Evolutionary conservation across 192 early-diverging fungal genomes (phyloP), one percentile per base, ranked within the genome.

Genomic region (Chytriomyces sp.): DNA sequence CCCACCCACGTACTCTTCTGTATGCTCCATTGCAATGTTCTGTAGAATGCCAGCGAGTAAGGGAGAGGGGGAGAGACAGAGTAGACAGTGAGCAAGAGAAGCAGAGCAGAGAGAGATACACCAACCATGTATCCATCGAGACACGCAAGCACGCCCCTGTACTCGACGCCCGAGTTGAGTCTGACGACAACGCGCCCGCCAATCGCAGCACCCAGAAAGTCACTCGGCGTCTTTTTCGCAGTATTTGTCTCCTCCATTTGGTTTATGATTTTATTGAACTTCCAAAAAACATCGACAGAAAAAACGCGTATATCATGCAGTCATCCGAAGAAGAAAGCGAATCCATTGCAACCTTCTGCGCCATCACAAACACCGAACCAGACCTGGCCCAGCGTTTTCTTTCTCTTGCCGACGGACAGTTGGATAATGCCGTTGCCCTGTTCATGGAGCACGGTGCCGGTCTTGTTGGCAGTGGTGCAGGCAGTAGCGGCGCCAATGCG

Each of bases 21-120:
- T 97, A 69, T 96, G 89, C 84, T 97, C 97, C 80, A 99, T 72
- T 11, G 95, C 97, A 86, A 99, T 97, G 84, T 99, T 99, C 96
- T 83, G 28, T 35, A 35, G 0, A 0, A 57, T 57, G 53, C 20
- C 13, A 20, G 20, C 3, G 53, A 20, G 53, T 20, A 20, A 18
- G 53, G 53, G 53, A 18, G 53, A 11, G 53, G 1, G 53, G 3
- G 53, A 20, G 0, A 3, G 20, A 20, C 20, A 18, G 53, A 20
- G 1, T 3, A 20, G 20, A 18, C 13, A 57, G 53, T 57, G 53
- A 57, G 13, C 0, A 57, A 3, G 3, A 18, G 53, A 20, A 18
- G 50, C 8, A 53, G 50, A 18, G 50, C 8, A 18, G 53, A 11
- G 53, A 57, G 53, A 20, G 53, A 18, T 0, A 18, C 13, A 18